Evolutionary conservation across 2,329 filamentous ascomycete genomes (phyloP), one percentile per base, ranked within the genome.

Genomic region (Fusarium pseudocircinatum): DNA sequence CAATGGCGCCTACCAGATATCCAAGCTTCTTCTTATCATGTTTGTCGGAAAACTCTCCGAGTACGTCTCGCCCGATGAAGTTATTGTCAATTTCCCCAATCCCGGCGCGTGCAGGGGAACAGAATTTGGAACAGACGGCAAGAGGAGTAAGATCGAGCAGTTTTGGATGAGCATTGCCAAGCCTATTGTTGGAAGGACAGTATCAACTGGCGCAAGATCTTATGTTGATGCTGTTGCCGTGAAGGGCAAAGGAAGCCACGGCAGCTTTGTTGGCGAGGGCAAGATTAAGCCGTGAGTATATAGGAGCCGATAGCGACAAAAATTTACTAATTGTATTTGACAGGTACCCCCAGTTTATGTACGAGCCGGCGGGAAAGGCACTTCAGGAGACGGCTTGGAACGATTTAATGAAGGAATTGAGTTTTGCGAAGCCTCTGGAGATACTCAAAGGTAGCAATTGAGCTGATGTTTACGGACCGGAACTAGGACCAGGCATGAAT

Each of bases 71-170:
- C 72, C 81, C 0, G 78, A 84, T 9, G 81, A 85, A 24, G 82
- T 86, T 4, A 72, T 85, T 14, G 75, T 88, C 54, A 88, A 88
- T 58, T 71, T 85, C 2, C 83, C 83, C 8, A 85, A 85, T 22
- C 87, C 87, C 0, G 87, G 84, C 0, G 82, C 81, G 20, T 80
- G 82, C 24, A 82, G 78, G 22, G 86, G 84, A 8, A 88, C 87
- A 0, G 75, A 79, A 1, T 79, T 89, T 11, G 71, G 74, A 24
- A 78, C 83, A 6, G 81, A 85, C 2, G 70, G 76, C 0, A 50
- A 66, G 11, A 66, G 68, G 3, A 73, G 76, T 6, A 34, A 74
- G 6, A 16, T 78, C 0, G 64, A 63, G 11, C 46, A 52, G 10
- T 28, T 78, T 9, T 43, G 77, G 12, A 70, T 72, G 50, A 13